These are phyloP conservation scores for Metschnikowia drakensbergensis DNA, from an alignment of 805 yeast genomes.

Conservation along the genomic window DNA sequence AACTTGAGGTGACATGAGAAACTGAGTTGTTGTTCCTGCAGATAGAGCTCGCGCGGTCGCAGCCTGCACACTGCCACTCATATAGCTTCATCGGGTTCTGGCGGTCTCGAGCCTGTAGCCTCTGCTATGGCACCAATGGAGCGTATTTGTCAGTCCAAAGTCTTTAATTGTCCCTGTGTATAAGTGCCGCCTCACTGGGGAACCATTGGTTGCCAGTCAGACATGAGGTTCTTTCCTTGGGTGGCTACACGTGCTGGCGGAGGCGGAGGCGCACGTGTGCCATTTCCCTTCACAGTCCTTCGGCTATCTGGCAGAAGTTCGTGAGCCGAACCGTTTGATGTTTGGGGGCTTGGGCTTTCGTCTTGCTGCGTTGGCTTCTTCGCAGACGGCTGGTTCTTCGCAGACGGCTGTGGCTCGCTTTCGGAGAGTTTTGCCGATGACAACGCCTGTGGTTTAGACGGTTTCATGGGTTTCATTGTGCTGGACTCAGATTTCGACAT, in stretches of 20 bases:
- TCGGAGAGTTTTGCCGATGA: constrained; percentile 13
- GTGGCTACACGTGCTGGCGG: constrained; percentile 15
- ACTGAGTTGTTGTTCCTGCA: background rate
- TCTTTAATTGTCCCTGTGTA: no score
- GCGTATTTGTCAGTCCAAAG: no score
- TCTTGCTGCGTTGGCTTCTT: background rate
- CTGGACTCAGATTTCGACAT: constrained; percentile 11
- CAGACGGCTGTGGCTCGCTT: background rate
- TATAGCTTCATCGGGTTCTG: no score
- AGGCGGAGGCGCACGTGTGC: constrained; percentile 10
- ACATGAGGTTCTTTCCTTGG: constrained; percentile 24
- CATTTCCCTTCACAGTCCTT: background rate
- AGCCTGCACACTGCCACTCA: no score
- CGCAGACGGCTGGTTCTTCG: background rate
- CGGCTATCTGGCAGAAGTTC: no score
- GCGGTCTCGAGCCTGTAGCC: no score
- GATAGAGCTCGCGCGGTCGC: no score
- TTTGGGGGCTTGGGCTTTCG: background rate
- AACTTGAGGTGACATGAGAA: background rate
- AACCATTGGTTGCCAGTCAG: constrained; percentile 50
- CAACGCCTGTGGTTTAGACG: constrained; percentile 16
- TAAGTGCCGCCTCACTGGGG: constrained; percentile 33
- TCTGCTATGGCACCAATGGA: no score
- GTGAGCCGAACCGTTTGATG: no score
- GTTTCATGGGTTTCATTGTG: constrained; percentile 19